These are phyloP conservation scores for Plectosphaerella cucumerina DNA, from an alignment of 2,329 filamentous ascomycete genomes.

Conservation along the genomic window DNA sequence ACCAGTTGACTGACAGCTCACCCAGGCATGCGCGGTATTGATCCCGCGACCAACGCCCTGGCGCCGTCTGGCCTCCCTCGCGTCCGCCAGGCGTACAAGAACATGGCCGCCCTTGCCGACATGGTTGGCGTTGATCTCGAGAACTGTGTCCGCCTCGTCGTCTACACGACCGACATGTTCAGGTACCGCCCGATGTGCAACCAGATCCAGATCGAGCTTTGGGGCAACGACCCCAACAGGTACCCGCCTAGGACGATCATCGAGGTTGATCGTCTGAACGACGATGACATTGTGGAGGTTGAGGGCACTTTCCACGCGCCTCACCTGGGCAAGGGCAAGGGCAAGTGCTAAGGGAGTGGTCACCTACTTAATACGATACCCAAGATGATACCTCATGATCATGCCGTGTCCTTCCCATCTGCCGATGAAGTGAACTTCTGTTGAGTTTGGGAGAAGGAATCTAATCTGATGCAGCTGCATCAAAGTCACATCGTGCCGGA, in stretches of 20 bases:
- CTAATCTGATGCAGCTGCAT: no score
- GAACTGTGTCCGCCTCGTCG: constrained; percentile 17
- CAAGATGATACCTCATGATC: no score
- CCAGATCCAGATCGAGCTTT: constrained; percentile 23
- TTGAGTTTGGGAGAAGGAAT: no score
- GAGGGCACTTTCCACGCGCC: constrained; percentile 21
- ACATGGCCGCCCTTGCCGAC: constrained; percentile 23
- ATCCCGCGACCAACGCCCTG: constrained; percentile 22
- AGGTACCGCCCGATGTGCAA: constrained; percentile 26
- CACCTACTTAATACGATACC: no score
- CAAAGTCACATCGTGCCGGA: no score
- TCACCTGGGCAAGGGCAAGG: neutral
- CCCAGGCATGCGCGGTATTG: constrained; percentile 26
- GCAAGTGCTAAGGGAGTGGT: neutral
- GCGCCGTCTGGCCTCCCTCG: constrained; percentile 20
- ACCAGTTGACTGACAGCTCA: neutral
- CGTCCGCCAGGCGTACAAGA: constrained; percentile 24
- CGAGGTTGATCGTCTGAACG: constrained; percentile 25
- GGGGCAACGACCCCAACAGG: constrained; percentile 20
- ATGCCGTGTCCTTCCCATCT: no score
- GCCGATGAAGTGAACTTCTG: no score
- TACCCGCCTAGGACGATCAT: constrained; percentile 26
- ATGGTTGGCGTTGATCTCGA: constrained; percentile 20
- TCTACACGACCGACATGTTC: constrained; percentile 28
- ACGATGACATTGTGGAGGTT: constrained; percentile 26